Evolutionary conservation across 1,284 basidiomycete genomes (phyloP).

Genomic region (Bjerkandera adusta): DNA sequence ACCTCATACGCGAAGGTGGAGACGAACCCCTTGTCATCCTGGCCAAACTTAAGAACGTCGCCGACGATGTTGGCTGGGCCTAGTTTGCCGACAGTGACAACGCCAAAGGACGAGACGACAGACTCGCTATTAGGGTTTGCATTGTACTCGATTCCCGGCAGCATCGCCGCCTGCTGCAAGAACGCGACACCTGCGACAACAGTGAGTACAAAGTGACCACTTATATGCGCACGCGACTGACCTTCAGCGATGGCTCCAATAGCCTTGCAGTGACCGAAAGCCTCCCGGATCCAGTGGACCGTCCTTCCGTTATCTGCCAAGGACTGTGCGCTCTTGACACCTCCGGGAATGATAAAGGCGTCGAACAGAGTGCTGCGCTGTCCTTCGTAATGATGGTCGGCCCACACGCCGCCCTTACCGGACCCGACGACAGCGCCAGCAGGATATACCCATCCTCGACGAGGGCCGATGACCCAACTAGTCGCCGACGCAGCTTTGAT

Average conservation of each 20-base stretch:
- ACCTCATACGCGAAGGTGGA: slow-evolving; percentile 58
- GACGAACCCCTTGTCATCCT: slow-evolving; percentile 49
- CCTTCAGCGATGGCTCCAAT: slow-evolving; percentile 75
- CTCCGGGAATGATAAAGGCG: slow-evolving; percentile 71
- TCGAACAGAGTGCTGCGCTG: slow-evolving; percentile 81
- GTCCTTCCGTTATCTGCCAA: slow-evolving; percentile 55
- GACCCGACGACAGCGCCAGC: slow-evolving; percentile 34
- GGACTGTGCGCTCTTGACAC: slow-evolving; percentile 49
- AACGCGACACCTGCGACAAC: slow-evolving; percentile 42
- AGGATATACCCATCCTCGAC: slow-evolving; percentile 56
- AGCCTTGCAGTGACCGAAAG: slow-evolving; percentile 77
- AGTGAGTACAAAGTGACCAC: background rate
- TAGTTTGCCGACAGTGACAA: slow-evolving; percentile 57
- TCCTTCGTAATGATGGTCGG: slow-evolving; percentile 74
- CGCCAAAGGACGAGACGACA: slow-evolving; percentile 55
- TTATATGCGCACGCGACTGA: slow-evolving; percentile 23
- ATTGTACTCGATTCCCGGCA: slow-evolving; percentile 44
- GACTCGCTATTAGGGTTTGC: slow-evolving; percentile 32
- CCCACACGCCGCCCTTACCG: slow-evolving; percentile 36
- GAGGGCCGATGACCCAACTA: slow-evolving; percentile 67
- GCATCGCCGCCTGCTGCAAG: slow-evolving; percentile 42
- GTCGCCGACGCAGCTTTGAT: slow-evolving; percentile 53
- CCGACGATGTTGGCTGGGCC: slow-evolving; percentile 35
- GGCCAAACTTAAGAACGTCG: slow-evolving; percentile 43
- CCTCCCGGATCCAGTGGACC: slow-evolving; percentile 73